A percentile compares a stretch with the other conserved stretches of the same genome.
Evolutionary conservation across 345 rosid genomes (phyloP).

Genomic region (Eucalyptus sp.): DNA sequence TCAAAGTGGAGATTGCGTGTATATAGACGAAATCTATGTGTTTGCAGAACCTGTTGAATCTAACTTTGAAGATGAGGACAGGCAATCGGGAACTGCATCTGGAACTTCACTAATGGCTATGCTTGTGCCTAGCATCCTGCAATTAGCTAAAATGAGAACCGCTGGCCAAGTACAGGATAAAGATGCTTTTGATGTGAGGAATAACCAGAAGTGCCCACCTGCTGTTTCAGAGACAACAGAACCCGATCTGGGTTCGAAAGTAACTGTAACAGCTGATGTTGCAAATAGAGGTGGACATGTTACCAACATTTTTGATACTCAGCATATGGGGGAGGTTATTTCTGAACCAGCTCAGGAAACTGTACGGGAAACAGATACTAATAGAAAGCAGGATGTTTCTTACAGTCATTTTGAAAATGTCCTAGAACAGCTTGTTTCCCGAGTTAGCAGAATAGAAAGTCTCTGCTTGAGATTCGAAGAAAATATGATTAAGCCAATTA

Average conservation of each 20-base stretch:
- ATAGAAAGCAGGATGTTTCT: conserved; percentile 13
- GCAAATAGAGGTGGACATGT: too few species aligned
- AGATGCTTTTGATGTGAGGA: background rate
- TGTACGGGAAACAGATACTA: conserved; percentile 14
- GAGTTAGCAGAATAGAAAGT: too few species aligned
- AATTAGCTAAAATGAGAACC: conserved; percentile 43
- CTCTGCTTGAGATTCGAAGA: conserved; percentile 46
- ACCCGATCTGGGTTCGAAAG: background rate
- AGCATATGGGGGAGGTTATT: accelerated
- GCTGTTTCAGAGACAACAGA: conserved; percentile 1
- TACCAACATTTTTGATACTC: too few species aligned
- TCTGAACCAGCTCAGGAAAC: conserved; percentile 6
- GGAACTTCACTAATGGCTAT: conserved; percentile 61
- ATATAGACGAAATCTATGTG: background rate
- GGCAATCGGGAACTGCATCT: conserved; percentile 14
- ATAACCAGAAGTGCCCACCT: conserved; percentile 1
- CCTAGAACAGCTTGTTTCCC: conserved; percentile 30
- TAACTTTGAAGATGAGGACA: conserved; percentile 23
- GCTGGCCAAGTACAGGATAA: conserved; percentile 19
- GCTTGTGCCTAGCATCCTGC: conserved; percentile 71
- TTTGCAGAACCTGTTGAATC: background rate
- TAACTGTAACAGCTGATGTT: background rate
- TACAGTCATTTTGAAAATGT: conserved; percentile 26
- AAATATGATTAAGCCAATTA: conserved; percentile 68
- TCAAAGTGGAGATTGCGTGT: too few species aligned